Conservation (phyloP, 2,329 filamentous ascomycete genomes). For the Bipolaris oryzae region DNA sequence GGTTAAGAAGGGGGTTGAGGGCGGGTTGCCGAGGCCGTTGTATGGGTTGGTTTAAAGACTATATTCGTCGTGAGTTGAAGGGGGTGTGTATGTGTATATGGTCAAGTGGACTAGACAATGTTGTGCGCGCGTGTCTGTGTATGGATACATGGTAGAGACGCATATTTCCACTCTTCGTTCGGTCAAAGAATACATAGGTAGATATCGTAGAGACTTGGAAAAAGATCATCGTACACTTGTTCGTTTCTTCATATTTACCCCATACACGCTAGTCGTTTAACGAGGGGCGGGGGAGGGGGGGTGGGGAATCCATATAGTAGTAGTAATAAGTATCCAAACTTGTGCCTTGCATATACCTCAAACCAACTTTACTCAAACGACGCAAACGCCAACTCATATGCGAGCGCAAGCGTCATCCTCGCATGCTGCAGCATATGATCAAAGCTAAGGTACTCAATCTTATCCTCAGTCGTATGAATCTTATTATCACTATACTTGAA, state of each 20-base stretch:
- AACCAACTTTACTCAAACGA: conserved; percentile 59
- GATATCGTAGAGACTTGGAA: too few species aligned
- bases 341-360: background rate
- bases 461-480: conserved; percentile 73
- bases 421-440: conserved; percentile 93
- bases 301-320: background rate
- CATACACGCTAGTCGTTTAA: too few species aligned
- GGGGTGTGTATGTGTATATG: background rate
- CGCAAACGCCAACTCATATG: conserved; percentile 82
- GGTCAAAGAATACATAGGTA: too few species aligned
- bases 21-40: conserved; percentile 29
- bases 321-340: background rate
- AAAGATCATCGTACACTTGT: too few species aligned
- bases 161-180: too few species aligned
- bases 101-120: too few species aligned
- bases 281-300: too few species aligned
- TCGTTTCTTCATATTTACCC: too few species aligned
- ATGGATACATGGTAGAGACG: too few species aligned
- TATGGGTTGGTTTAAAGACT: conserved; percentile 42
- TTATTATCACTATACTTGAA: conserved; percentile 69
- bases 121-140: too few species aligned
- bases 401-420: conserved; percentile 79
- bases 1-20: conserved; percentile 56
- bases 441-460: conserved; percentile 75
- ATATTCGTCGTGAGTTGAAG: background rate